phyloP scores from a whole-genome alignment of 1,284 basidiomycete genomes.

The Inonotus obliquus region DNA sequence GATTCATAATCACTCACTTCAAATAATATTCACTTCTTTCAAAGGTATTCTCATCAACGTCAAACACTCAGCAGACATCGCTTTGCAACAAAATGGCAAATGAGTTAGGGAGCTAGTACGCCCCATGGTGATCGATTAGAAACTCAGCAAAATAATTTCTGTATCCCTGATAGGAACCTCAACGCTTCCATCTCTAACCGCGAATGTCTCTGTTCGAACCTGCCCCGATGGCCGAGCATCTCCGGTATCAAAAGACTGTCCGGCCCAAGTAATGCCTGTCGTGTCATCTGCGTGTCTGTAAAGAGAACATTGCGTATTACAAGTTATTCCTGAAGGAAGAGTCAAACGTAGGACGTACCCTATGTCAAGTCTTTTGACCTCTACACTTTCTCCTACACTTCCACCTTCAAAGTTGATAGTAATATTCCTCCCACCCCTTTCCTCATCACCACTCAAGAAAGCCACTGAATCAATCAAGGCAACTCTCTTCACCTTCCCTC shows the following conservation, averaged over 20 bases:
- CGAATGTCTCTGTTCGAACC: conserved; percentile 31
- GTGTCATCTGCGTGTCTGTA: conserved; percentile 51
- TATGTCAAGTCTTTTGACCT: conserved; percentile 43
- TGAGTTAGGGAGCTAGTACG: too few relatives aligned
- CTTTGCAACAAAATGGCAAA: too few relatives aligned
- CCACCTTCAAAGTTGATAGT: conserved; percentile 34
- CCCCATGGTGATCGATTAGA: conserved; percentile 20
- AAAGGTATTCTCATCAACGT: too few relatives aligned
- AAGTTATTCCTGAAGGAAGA: too few relatives aligned
- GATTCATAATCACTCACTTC: too few relatives aligned
- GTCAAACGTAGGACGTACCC: conserved; percentile 30
- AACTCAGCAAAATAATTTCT: conserved; percentile 45
- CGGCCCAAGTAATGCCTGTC: conserved; percentile 55
- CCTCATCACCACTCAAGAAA: conserved; percentile 37
- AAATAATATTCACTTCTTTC: too few relatives aligned
- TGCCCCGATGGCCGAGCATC: conserved; percentile 43
- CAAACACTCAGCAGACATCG: too few relatives aligned
- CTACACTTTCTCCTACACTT: conserved; percentile 24
- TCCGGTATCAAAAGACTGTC: conserved; percentile 57
- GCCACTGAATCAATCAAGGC: conserved; percentile 56
- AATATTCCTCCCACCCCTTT: conserved; percentile 39
- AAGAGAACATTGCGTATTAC: not conserved
- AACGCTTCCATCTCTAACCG: conserved; percentile 33
- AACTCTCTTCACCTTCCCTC: conserved; percentile 36
- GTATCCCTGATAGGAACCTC: conserved; percentile 47